Base-by-base conservation (phyloP, 495 filamentous ascomycete species). In the Aspergillus mulundensis region DNA sequence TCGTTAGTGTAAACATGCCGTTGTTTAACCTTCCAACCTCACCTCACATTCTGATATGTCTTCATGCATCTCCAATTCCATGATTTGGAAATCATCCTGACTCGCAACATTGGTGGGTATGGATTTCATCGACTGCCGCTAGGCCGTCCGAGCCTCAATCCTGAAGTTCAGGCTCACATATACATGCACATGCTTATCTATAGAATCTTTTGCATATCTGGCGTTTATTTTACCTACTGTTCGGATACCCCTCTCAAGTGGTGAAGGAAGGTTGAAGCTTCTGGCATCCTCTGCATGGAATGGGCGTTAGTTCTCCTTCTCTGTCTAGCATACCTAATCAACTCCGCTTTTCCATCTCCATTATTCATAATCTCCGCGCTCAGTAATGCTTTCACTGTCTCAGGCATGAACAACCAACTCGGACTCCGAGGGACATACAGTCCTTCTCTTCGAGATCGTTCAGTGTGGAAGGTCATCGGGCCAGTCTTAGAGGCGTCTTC, bases 381-480 rank as follows among this genome's bases (percentile, higher is more conserved):
- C 43, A n/a, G 15, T 34, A 34, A 7, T 14, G 30, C 42, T 21
- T 7, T 34, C 18, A 18, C n/a, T 20, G 21, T 38, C 18, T 39
- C 19, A 30, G 12, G 12, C 8, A 66, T 61, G 63, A 49, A 52
- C 6, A 34, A 28, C 20, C 45, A 32, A 7, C 19, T 32, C 4
- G 5, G 12, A 50, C 23, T 54, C 45, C 57, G 30, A n/a, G 57
- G 53, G 2, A 77, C 81, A 63, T 79, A 87, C 65, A 84, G 78
- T 67, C 74, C 76, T 8, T 77, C 77, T 21, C 72, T 89, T 36
- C 77, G 83, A 25, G 71, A 72, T 45, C 75, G 79, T 34, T 61
- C 68, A 4, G 71, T 77, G 21, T 86, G 83, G 81, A 67, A 66
- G 11, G 61, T 73, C 12, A 58, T 81, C 8, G 66, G 73, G 2